phyloP scores from a whole-genome alignment of 176 grass and related monocot genomes.

The Areca catechu region DNA sequence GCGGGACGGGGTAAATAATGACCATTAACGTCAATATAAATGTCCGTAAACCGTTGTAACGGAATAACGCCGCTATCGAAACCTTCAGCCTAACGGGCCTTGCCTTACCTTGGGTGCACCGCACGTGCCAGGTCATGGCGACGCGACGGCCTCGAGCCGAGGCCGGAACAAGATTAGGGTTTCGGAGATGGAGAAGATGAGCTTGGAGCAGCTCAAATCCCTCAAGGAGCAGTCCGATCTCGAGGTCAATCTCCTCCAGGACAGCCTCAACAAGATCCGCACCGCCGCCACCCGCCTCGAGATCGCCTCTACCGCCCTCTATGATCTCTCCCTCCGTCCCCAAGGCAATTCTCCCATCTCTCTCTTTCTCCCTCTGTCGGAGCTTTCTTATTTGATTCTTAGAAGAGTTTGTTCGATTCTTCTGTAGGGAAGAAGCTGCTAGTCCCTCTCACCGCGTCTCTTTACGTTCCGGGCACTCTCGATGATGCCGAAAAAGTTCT shows the following conservation, averaged over 20 bases:
- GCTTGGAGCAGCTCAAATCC: slow-evolving; percentile 73
- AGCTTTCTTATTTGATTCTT: neutral
- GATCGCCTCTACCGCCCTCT: slow-evolving; percentile 55
- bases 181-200: slow-evolving; percentile 56
- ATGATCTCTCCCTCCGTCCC: slow-evolving; percentile 75
- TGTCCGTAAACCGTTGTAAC: too few species aligned
- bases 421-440: slow-evolving; percentile 77
- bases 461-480: slow-evolving; percentile 80
- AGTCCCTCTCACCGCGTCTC: slow-evolving; percentile 86
- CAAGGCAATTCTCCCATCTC: slow-evolving; percentile 23
- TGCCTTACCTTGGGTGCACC: too few species aligned
- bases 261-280: slow-evolving; percentile 90
- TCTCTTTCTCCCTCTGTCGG: neutral
- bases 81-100: too few species aligned
- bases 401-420: neutral
- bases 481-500: slow-evolving; percentile 83
- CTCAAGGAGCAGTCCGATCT: slow-evolving; percentile 94
- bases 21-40: too few species aligned
- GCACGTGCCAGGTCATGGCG: neutral
- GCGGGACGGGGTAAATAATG: too few species aligned
- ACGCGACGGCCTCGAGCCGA: slow-evolving; percentile 26
- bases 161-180: slow-evolving; percentile 21
- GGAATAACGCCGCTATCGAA: too few species aligned
- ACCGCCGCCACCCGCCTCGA: slow-evolving; percentile 65
- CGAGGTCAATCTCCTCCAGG: slow-evolving; percentile 86